phyloP scores from a whole-genome alignment of 2,329 filamentous ascomycete genomes.

The Aspergillus quadrilineatus region DNA sequence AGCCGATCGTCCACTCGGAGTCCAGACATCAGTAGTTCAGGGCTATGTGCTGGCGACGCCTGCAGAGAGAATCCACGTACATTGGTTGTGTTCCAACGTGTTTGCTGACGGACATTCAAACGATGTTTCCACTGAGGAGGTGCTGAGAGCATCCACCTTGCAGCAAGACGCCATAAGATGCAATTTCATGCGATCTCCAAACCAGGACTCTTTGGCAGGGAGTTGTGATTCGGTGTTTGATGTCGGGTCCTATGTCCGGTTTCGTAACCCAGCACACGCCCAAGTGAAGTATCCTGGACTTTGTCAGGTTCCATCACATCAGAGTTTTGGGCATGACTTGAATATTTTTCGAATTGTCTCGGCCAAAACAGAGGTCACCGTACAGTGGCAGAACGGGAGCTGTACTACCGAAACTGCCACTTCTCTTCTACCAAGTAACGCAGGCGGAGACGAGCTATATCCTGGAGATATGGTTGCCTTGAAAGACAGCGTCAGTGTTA shows the following conservation, averaged over 20 bases:
- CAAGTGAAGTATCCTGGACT: constrained; percentile 54
- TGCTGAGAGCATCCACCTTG: constrained; percentile 23
- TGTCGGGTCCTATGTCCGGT: constrained; percentile 53
- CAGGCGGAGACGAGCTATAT: constrained; percentile 55
- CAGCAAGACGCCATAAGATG: constrained; percentile 22
- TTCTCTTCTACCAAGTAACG: constrained; percentile 34
- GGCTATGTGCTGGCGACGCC: constrained; percentile 55
- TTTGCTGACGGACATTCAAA: constrained; percentile 25
- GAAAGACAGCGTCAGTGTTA: constrained; percentile 38
- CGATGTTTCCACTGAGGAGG: constrained; percentile 8
- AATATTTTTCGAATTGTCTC: constrained; percentile 56
- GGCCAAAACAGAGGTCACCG: constrained; percentile 50
- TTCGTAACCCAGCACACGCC: constrained; percentile 54
- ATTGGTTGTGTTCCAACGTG: constrained; percentile 53
- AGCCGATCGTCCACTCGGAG: constrained; percentile 56
- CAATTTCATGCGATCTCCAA: constrained; percentile 24
- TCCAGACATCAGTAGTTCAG: constrained; percentile 49
- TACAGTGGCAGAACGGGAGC: constrained; percentile 61
- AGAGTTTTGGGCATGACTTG: constrained; percentile 57
- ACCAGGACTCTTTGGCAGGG: constrained; percentile 1
- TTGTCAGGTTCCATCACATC: constrained; percentile 45
- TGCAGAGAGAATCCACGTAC: constrained; percentile 47
- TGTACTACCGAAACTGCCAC: constrained; percentile 49
- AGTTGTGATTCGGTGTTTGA: constrained; percentile 35
- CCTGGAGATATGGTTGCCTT: constrained; percentile 57